phyloP scores from a whole-genome alignment of 345 rosid genomes.

The Noccaea caerulescens region DNA sequence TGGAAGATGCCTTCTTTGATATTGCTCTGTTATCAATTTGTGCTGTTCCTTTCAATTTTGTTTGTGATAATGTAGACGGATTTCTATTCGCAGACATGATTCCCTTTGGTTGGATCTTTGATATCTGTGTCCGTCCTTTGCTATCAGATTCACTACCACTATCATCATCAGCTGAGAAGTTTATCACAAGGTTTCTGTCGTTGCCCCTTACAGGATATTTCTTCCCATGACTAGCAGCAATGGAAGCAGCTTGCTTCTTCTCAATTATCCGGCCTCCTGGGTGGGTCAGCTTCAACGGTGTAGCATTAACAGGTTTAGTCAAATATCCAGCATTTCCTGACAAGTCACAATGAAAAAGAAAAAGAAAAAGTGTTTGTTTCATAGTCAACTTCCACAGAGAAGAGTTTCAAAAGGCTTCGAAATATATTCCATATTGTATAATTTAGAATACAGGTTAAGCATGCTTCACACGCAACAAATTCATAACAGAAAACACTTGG shows the following conservation, averaged over 20 bases:
- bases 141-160: conserved; percentile 80
- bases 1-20: conserved; percentile 53
- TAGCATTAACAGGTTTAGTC: conserved; percentile 39
- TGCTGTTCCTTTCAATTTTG: conserved; percentile 44
- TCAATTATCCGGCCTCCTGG: conserved; percentile 49
- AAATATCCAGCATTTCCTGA: conserved; percentile 52
- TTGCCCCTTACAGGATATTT: conserved; percentile 44
- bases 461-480: conserved; percentile 27
- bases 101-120: conserved; percentile 45
- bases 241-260: conserved; percentile 50
- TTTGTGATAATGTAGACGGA: conserved; percentile 41
- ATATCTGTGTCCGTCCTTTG: conserved; percentile 35
- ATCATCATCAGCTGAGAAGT: conserved; percentile 79
- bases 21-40: conserved; percentile 47
- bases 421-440: not conserved
- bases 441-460: not conserved
- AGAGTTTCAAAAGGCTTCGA: conserved; percentile 8
- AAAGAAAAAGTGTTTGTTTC: not conserved
- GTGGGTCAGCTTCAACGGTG: conserved; percentile 38
- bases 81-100: conserved; percentile 43
- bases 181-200: conserved; percentile 80
- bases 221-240: conserved; percentile 53
- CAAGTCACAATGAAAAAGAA: conserved; percentile 19
- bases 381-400: not conserved
- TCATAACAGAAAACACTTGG: not conserved